Evolutionary conservation across 192 early-diverging fungal species (phyloP).

Genomic region (Radiomyces spectabilis): DNA sequence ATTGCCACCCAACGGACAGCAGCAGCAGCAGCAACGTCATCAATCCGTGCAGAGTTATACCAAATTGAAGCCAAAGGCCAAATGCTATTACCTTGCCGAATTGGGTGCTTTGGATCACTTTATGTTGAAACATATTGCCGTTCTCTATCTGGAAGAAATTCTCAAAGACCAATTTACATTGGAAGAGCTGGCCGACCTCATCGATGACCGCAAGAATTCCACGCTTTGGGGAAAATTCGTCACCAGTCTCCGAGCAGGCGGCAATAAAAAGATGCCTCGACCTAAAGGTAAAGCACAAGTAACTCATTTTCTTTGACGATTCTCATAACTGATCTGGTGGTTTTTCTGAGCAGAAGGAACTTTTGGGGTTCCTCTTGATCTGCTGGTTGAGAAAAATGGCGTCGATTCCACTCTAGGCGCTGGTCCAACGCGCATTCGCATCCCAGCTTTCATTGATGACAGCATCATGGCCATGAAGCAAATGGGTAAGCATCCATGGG

Average conservation of each 20-base stretch:
- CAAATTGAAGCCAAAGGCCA: slow-evolving; percentile 9
- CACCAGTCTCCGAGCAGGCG: slow-evolving; percentile 56
- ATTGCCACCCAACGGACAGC: neutral
- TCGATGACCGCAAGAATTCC: slow-evolving; percentile 65
- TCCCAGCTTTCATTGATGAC: slow-evolving; percentile 84
- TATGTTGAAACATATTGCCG: slow-evolving; percentile 80
- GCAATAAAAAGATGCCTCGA: slow-evolving; percentile 28
- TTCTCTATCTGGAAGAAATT: slow-evolving; percentile 65
- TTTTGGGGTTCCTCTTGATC: slow-evolving; percentile 87
- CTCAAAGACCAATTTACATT: slow-evolving; percentile 62
- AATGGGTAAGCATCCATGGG: slow-evolving; percentile 47
- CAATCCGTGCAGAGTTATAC: neutral
- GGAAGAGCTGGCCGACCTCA: slow-evolving; percentile 77
- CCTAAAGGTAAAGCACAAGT: slow-evolving; percentile 39
- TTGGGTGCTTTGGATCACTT: slow-evolving; percentile 71
- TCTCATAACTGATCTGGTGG: slow-evolving; percentile 8
- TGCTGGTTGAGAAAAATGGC: slow-evolving; percentile 77
- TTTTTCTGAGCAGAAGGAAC: slow-evolving; percentile 52
- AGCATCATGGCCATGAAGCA: slow-evolving; percentile 69
- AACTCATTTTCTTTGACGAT: neutral
- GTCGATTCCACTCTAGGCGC: slow-evolving; percentile 68
- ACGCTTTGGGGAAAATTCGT: slow-evolving; percentile 72
- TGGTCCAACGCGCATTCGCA: slow-evolving; percentile 57
- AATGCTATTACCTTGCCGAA: slow-evolving; percentile 48
- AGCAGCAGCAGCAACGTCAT: neutral